Conservation (phyloP, 306 rosid genomes). For the Castanea mollissima region DNA sequence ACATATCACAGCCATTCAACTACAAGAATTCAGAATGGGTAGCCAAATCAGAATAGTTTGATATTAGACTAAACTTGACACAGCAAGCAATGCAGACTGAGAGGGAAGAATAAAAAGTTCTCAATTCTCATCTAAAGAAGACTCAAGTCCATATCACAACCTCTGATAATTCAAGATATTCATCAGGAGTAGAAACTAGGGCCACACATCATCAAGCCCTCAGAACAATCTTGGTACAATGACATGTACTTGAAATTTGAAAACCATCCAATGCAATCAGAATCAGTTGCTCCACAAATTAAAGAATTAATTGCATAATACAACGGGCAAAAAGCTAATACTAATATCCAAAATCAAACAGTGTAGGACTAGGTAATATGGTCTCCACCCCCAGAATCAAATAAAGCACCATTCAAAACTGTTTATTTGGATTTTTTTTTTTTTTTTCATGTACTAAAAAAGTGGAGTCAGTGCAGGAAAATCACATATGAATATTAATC, state of each 20-base stretch:
- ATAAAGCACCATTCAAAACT: slow-evolving; percentile 23
- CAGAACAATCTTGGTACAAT: slow-evolving; percentile 1
- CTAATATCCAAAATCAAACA: not conserved
- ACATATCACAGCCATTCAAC: not conserved
- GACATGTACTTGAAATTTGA: slow-evolving; percentile 11
- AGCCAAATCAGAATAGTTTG: not conserved
- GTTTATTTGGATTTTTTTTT: not conserved
- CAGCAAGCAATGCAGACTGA: not conserved
- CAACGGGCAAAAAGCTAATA: not conserved
- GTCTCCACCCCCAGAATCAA: not conserved
- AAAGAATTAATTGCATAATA: slow-evolving; percentile 19
- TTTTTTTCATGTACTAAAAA: slow-evolving; percentile 1
- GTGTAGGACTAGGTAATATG: not conserved
- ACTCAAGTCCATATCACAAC: not conserved
- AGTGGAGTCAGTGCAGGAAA: not conserved
- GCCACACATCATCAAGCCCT: not conserved
- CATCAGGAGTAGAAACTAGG: not conserved
- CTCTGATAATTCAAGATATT: not conserved
- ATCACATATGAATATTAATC: not conserved
- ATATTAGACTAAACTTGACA: not conserved
- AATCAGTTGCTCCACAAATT: slow-evolving; percentile 19
- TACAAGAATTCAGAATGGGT: not conserved
- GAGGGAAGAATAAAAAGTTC: not conserved
- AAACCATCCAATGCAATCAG: slow-evolving; percentile 12
- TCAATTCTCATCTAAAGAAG: not conserved